A percentile compares a stretch with the other conserved stretches of the same genome.
These are phyloP conservation scores for Lactarius hatsudake DNA, from an alignment of 768 basidiomycete genomes.

Conservation along the genomic window DNA sequence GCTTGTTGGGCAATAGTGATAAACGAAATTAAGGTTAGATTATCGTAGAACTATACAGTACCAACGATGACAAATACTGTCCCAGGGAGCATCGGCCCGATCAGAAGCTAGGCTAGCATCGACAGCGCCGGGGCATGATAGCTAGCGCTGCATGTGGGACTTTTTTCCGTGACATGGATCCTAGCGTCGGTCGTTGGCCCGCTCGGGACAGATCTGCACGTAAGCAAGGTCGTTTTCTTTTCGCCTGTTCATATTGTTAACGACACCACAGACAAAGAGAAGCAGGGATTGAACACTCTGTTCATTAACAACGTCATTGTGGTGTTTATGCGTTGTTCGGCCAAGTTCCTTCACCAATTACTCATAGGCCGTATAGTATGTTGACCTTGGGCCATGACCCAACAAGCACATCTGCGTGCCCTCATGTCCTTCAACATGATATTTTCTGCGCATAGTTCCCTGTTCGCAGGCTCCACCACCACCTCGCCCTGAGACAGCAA, in stretches of 20 bases:
- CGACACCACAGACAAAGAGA: conserved; percentile 44
- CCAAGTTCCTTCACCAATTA: background rate
- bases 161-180: conserved; percentile 69
- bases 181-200: conserved; percentile 81
- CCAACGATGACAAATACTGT: background rate
- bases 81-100: conserved; percentile 16
- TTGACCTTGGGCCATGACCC: conserved; percentile 85
- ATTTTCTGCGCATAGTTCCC: conserved; percentile 56
- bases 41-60: background rate
- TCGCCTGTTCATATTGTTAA: background rate
- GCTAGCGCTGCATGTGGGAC: conserved; percentile 63
- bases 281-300: conserved; percentile 55
- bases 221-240: conserved; percentile 37
- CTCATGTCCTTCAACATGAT: background rate
- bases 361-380: conserved; percentile 49
- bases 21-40: background rate
- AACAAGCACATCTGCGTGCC: conserved; percentile 60
- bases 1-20: background rate
- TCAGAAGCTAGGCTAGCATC: no score
- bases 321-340: conserved; percentile 44
- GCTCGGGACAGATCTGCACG: conserved; percentile 82
- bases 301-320: background rate
- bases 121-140: conserved; percentile 73
- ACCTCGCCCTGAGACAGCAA: conserved; percentile 76
- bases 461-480: conserved; percentile 83